A percentile compares a stretch with the other conserved stretches of the same genome.
Evolutionary conservation across 1,284 basidiomycete genomes (phyloP).

Genomic region (Cryptococcus maquisensis): DNA sequence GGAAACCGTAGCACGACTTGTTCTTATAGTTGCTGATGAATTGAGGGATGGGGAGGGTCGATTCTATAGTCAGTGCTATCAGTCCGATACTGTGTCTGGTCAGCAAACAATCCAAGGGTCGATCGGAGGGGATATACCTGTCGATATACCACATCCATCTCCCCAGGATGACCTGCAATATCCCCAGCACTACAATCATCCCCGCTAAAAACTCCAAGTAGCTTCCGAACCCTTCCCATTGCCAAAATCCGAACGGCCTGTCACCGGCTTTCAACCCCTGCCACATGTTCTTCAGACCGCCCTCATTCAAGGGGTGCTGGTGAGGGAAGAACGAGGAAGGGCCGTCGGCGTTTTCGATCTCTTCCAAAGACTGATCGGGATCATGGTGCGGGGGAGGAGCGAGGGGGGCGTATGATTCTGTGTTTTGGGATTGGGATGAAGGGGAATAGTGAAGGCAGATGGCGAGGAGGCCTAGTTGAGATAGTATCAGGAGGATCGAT

Average conservation of each 20-base stretch:
- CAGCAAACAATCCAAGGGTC: neutral
- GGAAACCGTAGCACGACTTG: constrained; percentile 53
- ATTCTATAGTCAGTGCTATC: constrained; percentile 52
- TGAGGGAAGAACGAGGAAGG: constrained; percentile 4
- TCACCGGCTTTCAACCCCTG: neutral
- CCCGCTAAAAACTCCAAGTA: constrained; percentile 53
- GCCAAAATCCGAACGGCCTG: constrained; percentile 52
- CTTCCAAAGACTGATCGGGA: neutral
- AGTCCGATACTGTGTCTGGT: constrained; percentile 48
- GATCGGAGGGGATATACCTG: constrained; percentile 25
- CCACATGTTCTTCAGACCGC: constrained; percentile 4
- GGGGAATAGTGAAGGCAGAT: constrained; percentile 52
- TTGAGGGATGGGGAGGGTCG: constrained; percentile 55
- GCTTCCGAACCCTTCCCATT: constrained; percentile 47
- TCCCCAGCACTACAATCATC: constrained; percentile 45
- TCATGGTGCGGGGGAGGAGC: neutral
- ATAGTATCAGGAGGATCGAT: constrained; percentile 51
- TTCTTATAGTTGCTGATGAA: constrained; percentile 51
- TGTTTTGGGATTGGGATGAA: neutral
- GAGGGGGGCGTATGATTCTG: neutral
- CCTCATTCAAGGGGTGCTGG: neutral
- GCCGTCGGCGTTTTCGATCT: neutral
- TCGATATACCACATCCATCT: constrained; percentile 45
- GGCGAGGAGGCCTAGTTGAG: constrained; percentile 52
- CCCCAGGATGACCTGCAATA: constrained; percentile 41